Evolutionary conservation across 768 basidiomycete genomes (phyloP), one percentile per base, ranked within the genome.

Genomic region (Imleria badia): DNA sequence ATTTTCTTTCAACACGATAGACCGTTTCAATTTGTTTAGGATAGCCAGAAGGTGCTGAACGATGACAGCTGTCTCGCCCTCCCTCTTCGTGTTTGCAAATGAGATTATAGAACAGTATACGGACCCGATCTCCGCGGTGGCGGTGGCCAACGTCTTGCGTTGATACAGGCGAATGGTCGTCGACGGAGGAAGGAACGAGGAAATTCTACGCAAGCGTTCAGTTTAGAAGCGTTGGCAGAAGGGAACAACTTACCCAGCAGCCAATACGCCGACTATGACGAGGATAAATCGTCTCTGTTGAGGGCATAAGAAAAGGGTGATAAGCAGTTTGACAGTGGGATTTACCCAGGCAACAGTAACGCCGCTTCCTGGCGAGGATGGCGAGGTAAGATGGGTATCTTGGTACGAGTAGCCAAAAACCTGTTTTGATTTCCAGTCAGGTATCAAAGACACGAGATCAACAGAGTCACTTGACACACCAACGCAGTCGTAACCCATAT

Each of bases 71-170:
- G 79, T 71, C 44, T 87, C 82, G 1, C 73, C 67, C 36, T 81
- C 77, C 12, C 67, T 69, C 44, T 76, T 79, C 5, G 81, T 78
- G 56, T 84, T 83, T 1, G 88, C 87, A 55, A 82, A 85, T 0
- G 87, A 88, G 6, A 95, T 72, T 26, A 92, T 81, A 1, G 85
- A 80, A 65, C 92, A 94, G 54, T 93, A 87, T 11, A 89, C 76
- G 0, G 80, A 73, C 2, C 90, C 91, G 10, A 91, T 70, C 60
- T 91, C 85, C 0, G 78, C 72, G 29, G 82, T 78, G 0, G 85
- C 85, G 3, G 86, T 89, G 0, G 91, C 78, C 56, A 94, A 75
- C 2, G 84, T 78, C 11, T 77, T 75, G 4, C 92, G 83, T 56
- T 91, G 85, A 59, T 91, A 92, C 15, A 73, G 71, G 8, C 91